A percentile compares a stretch with the other conserved stretches of the same genome.
Evolutionary conservation across 495 filamentous ascomycete species (phyloP).

Genomic region (Bathelium albidoporum): DNA sequence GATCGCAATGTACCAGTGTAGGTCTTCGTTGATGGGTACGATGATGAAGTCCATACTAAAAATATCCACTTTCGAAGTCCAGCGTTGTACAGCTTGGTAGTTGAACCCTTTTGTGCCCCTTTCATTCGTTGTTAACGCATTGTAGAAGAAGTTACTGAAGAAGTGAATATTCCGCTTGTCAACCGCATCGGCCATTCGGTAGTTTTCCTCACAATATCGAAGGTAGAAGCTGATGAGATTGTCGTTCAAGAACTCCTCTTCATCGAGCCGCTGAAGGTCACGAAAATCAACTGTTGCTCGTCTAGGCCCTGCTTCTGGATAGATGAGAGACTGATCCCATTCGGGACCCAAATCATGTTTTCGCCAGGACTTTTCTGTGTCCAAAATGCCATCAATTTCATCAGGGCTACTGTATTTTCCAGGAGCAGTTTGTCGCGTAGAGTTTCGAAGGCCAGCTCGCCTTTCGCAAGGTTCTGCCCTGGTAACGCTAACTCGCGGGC

Average conservation of each 20-base stretch:
- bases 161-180: slow-evolving; percentile 59
- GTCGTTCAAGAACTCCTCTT: slow-evolving; percentile 84
- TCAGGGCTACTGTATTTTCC: neutral
- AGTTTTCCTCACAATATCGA: slow-evolving; percentile 28
- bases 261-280: slow-evolving; percentile 71
- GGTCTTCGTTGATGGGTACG: slow-evolving; percentile 77
- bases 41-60: slow-evolving; percentile 82
- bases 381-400: neutral
- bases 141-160: slow-evolving; percentile 88
- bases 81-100: slow-evolving; percentile 72
- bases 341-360: neutral
- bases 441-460: neutral
- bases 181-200: neutral
- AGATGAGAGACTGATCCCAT: slow-evolving; percentile 54
- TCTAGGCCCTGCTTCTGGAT: slow-evolving; percentile 56
- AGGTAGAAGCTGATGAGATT: slow-evolving; percentile 83
- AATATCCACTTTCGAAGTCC: slow-evolving; percentile 80
- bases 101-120: slow-evolving; percentile 54
- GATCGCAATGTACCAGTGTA: slow-evolving; percentile 91
- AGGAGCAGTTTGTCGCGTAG: neutral
- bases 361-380: neutral
- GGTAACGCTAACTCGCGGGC: neutral
- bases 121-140: slow-evolving; percentile 51
- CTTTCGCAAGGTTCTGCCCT: neutral
- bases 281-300: slow-evolving; percentile 65